These are phyloP conservation scores for Trichoderma erinaceum DNA, from an alignment of 495 filamentous ascomycete species.

Conservation along the genomic window DNA sequence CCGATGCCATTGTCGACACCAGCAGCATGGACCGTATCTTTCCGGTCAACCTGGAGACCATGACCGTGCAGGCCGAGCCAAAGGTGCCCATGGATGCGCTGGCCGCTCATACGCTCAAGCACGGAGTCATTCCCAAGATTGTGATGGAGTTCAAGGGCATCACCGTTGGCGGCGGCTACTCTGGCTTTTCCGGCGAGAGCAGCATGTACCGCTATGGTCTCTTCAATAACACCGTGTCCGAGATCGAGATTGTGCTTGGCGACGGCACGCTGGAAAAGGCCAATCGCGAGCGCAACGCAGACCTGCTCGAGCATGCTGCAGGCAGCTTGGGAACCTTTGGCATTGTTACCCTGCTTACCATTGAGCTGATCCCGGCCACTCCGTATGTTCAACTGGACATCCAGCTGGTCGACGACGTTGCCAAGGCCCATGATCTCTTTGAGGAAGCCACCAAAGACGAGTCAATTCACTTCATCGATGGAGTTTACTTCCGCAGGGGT, in stretches of 20 bases:
- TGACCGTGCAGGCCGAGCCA: constrained; percentile 53
- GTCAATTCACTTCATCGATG: constrained; percentile 43
- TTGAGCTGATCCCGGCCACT: constrained; percentile 47
- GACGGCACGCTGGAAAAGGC: constrained; percentile 43
- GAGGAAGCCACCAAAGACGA: constrained; percentile 25
- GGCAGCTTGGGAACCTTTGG: constrained; percentile 54
- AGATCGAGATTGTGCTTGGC: constrained; percentile 55
- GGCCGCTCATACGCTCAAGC: constrained; percentile 43
- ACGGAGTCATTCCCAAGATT: constrained; percentile 50
- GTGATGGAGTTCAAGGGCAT: constrained; percentile 63
- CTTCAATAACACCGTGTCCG: constrained; percentile 51
- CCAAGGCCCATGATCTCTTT: constrained; percentile 28
- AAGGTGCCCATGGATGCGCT: constrained; percentile 60
- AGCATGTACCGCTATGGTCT: constrained; percentile 53
- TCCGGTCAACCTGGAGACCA: constrained; percentile 37
- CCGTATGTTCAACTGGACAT: constrained; percentile 51
- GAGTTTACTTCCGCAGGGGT: constrained; percentile 42
- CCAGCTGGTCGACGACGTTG: constrained; percentile 29
- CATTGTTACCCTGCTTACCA: constrained; percentile 49
- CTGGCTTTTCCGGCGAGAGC: constrained; percentile 56
- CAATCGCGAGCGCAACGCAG: constrained; percentile 31
- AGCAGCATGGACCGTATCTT: constrained; percentile 48
- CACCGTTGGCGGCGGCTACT: constrained; percentile 58
- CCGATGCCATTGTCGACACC: constrained; percentile 49
- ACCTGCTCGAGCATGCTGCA: constrained; percentile 53